These are phyloP conservation scores for Xylariaceae sp. DNA, from an alignment of 2,329 filamentous ascomycete genomes.

Conservation along the genomic window DNA sequence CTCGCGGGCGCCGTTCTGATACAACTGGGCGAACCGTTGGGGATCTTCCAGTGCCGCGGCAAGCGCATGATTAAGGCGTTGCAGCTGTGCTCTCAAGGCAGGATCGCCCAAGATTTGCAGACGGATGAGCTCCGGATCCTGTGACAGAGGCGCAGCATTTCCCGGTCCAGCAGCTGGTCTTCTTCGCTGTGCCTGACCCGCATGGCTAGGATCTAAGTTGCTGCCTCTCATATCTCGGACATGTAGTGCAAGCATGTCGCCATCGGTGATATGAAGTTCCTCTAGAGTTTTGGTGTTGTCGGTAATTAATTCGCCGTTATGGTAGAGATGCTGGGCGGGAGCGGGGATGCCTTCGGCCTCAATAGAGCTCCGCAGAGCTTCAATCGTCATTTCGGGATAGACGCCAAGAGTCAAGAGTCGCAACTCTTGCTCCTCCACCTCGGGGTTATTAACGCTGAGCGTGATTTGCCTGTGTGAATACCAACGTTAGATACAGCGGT, in stretches of 20 bases:
- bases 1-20: slow-evolving; percentile 60
- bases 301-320: slow-evolving; percentile 76
- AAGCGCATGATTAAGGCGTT: slow-evolving; percentile 68
- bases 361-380: slow-evolving; percentile 81
- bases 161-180: slow-evolving; percentile 17
- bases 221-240: slow-evolving; percentile 57
- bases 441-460: slow-evolving; percentile 64
- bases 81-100: slow-evolving; percentile 62
- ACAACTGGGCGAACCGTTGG: slow-evolving; percentile 67
- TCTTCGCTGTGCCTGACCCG: slow-evolving; percentile 34
- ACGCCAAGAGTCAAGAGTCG: slow-evolving; percentile 60
- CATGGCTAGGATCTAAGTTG: slow-evolving; percentile 34
- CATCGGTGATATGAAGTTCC: slow-evolving; percentile 73
- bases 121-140: slow-evolving; percentile 76
- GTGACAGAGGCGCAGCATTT: slow-evolving; percentile 32
- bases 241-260: slow-evolving; percentile 88
- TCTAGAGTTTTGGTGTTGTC: slow-evolving; percentile 77
- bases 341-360: slow-evolving; percentile 74
- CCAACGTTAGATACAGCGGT: slow-evolving; percentile 8
- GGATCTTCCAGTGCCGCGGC: slow-evolving; percentile 71
- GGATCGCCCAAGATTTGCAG: slow-evolving; percentile 79
- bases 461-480: slow-evolving; percentile 61
- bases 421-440: slow-evolving; percentile 59
- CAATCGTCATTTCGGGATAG: slow-evolving; percentile 65
- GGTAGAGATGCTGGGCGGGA: slow-evolving; percentile 75